Conservation (phyloP, 2,329 filamentous ascomycete species). For the Venturia oleaginea region DNA sequence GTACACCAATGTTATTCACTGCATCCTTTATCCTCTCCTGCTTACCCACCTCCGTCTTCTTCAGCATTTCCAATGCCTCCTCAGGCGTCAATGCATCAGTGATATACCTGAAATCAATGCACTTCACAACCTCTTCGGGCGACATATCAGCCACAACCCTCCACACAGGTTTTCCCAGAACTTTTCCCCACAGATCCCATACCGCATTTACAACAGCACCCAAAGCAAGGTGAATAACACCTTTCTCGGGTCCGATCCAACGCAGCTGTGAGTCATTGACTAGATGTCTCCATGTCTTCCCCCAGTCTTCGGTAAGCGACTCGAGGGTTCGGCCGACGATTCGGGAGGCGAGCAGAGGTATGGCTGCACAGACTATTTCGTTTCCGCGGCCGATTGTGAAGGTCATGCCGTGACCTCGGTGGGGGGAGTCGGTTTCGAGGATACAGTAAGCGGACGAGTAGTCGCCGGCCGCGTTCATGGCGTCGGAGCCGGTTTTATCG, state of each 20-base stretch:
- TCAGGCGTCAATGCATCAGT: conserved; percentile 84
- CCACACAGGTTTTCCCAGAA: conserved; percentile 80
- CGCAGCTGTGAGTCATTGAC: conserved; percentile 83
- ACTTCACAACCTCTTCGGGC: conserved; percentile 74
- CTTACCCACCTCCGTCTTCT: conserved; percentile 58
- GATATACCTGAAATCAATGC: conserved; percentile 93
- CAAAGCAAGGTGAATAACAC: conserved; percentile 84
- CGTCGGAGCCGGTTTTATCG: conserved; percentile 92
- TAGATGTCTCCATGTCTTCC: conserved; percentile 83
- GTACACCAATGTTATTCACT: conserved; percentile 64
- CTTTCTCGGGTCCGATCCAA: conserved; percentile 92
- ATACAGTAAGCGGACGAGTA: conserved; percentile 95
- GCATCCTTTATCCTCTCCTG: conserved; percentile 63
- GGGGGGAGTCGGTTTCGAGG: conserved; percentile 65
- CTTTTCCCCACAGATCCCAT: conserved; percentile 94
- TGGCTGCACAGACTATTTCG: conserved; percentile 82
- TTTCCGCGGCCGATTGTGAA: conserved; percentile 87
- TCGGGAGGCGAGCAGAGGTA: conserved; percentile 67
- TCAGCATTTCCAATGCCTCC: conserved; percentile 66
- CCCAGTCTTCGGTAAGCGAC: conserved; percentile 72
- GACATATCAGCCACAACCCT: conserved; percentile 82
- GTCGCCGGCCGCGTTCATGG: conserved; percentile 90
- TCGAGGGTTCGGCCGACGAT: conserved; percentile 67
- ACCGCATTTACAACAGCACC: conserved; percentile 84
- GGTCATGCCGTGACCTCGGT: conserved; percentile 71